These are phyloP conservation scores for Globisporangium middletonii DNA, from an alignment of 352 stramenopile genomes.

Conservation along the genomic window DNA sequence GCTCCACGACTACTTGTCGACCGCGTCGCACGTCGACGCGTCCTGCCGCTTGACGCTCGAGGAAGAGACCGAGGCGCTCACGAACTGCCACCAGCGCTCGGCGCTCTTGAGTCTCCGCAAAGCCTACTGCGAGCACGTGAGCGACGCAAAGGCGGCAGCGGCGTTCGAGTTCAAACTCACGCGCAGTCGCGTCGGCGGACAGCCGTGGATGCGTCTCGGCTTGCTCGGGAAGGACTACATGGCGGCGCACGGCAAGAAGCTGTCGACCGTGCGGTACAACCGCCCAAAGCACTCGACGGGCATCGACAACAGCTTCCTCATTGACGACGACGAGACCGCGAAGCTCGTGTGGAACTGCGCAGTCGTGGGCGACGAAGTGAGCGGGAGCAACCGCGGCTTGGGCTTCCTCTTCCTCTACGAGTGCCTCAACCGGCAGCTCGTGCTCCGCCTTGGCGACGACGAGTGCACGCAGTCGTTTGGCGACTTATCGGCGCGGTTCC, in stretches of 20 bases:
- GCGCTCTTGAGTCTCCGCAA: constrained; percentile 66
- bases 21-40: constrained; percentile 89
- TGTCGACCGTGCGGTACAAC: constrained; percentile 82
- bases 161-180: constrained; percentile 61
- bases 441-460: constrained; percentile 55
- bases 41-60: constrained; percentile 90
- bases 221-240: constrained; percentile 76
- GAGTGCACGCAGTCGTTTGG: constrained; percentile 76
- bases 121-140: constrained; percentile 50
- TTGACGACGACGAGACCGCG: constrained; percentile 71
- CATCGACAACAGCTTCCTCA: constrained; percentile 53
- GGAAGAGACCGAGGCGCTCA: constrained; percentile 93
- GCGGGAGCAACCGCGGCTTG: constrained; percentile 67
- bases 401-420: constrained; percentile 84
- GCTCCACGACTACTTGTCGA: constrained; percentile 86
- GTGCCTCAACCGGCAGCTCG: constrained; percentile 64
- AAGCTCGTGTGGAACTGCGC: constrained; percentile 84
- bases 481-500: constrained; percentile 64
- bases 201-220: constrained; percentile 82
- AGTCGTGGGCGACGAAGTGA: constrained; percentile 78
- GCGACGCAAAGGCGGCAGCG: constrained; percentile 12
- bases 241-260: constrained; percentile 64
- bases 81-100: constrained; percentile 59
- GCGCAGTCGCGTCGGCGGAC: constrained; percentile 66
- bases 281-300: constrained; percentile 52